Evolutionary conservation across 371 early-diverging fungal species (phyloP).

Genomic region (Apophysomyces trapeziformis): DNA sequence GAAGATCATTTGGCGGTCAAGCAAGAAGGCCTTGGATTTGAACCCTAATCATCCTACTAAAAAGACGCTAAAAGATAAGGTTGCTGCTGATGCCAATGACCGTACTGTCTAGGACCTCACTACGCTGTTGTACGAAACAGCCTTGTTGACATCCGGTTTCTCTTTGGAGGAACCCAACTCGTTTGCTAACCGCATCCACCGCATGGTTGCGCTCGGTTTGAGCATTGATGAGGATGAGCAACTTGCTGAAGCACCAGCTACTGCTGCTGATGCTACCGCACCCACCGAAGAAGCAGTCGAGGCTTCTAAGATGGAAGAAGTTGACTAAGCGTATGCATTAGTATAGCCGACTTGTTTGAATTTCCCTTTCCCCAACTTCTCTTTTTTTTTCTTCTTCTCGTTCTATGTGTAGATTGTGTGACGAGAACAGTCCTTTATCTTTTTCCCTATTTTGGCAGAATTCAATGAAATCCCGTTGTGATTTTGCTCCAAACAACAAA

Average conservation of each 20-base stretch:
- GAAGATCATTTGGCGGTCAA: slow-evolving; percentile 71
- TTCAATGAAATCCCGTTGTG: too few relatives aligned
- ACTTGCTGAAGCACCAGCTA: slow-evolving; percentile 49
- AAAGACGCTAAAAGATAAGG: slow-evolving; percentile 89
- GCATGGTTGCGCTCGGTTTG: slow-evolving; percentile 98
- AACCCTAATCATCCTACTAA: slow-evolving; percentile 96
- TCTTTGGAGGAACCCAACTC: slow-evolving; percentile 92
- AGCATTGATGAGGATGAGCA: slow-evolving; percentile 85
- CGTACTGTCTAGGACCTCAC: slow-evolving; percentile 96
- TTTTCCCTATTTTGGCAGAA: too few relatives aligned
- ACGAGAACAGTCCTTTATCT: too few relatives aligned
- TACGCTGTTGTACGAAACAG: slow-evolving; percentile 92
- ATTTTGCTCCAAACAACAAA: too few relatives aligned
- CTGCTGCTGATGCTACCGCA: slow-evolving; percentile 33
- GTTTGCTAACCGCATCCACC: slow-evolving; percentile 95
- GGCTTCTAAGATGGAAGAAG: slow-evolving; percentile 97
- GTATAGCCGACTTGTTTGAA: too few relatives aligned
- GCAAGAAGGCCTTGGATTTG: slow-evolving; percentile 98
- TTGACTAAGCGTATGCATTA: slow-evolving; percentile 69
- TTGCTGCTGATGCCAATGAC: slow-evolving; percentile 92
- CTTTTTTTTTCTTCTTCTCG: not conserved
- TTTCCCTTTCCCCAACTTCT: not conserved
- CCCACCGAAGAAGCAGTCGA: slow-evolving; percentile 64
- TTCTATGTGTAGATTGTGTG: too few relatives aligned
- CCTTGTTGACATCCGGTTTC: slow-evolving; percentile 97